Conservation (phyloP, 2,329 filamentous ascomycete genomes). For the Penicillium paneum region DNA sequence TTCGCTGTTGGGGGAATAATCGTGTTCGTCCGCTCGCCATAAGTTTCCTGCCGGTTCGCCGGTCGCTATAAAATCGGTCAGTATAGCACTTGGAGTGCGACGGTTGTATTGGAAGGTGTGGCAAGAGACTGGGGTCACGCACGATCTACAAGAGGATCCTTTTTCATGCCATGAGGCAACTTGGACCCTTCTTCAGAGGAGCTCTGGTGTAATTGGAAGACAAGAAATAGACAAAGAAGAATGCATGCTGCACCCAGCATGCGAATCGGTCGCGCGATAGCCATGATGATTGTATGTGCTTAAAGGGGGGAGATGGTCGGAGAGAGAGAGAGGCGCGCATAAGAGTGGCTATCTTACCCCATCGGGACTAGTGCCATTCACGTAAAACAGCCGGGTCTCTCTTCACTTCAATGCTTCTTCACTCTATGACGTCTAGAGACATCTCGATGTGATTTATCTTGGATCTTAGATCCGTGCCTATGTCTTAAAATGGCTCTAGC, state of each 20-base stretch:
- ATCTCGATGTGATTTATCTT: slow-evolving; percentile 1
- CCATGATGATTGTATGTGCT: slow-evolving; percentile 57
- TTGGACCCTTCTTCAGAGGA: slow-evolving; percentile 43
- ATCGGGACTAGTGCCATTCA: slow-evolving; percentile 25
- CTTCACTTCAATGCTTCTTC: slow-evolving; percentile 1
- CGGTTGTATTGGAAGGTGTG: slow-evolving; percentile 6
- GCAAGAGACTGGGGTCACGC: slow-evolving; percentile 39
- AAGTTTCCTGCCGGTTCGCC: slow-evolving; percentile 77
- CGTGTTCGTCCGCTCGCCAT: slow-evolving; percentile 67
- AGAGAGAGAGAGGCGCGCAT: slow-evolving; percentile 10
- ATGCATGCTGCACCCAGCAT: slow-evolving; percentile 69
- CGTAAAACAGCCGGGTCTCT: slow-evolving; percentile 11
- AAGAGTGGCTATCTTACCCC: slow-evolving; percentile 23
- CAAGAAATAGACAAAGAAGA: slow-evolving; percentile 71
- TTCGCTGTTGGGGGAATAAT: slow-evolving; percentile 72
- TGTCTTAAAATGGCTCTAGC: slow-evolving; percentile 63
- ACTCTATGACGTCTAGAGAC: background rate
- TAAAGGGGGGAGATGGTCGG: slow-evolving; percentile 19
- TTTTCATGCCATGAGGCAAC: slow-evolving; percentile 60
- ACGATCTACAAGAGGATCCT: slow-evolving; percentile 87
- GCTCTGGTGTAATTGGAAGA: slow-evolving; percentile 69
- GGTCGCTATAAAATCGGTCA: slow-evolving; percentile 57
- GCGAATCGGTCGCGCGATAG: slow-evolving; percentile 79
- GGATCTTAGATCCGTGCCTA: background rate
- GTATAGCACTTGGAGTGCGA: background rate